Base-by-base conservation (phyloP, 306 rosid species). In the Pachyrhizus erosus region DNA sequence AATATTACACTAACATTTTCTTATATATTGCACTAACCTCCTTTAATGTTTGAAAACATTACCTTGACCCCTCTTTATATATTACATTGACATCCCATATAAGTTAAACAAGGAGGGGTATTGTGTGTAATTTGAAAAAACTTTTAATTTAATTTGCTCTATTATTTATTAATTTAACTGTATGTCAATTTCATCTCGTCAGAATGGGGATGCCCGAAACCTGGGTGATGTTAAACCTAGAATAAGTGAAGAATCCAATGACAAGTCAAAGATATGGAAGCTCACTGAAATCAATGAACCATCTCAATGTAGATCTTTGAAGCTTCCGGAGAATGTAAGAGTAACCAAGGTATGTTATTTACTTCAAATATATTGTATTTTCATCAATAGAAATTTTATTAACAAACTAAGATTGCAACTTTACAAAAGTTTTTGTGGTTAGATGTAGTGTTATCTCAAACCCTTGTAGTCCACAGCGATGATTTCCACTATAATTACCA, bases 241-340 rank as follows among this genome's bases (percentile, higher is more conserved):
- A 88, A 90, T 96, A 83, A 85, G 88, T 52, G 99, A 96, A 89
- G 99, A 96, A 86, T 88, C 94, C 61, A 96, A 93, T 75, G 99
- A 96, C 88, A 96, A 93, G 88, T 93, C 99, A 78, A 95, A 95
- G 88, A 93, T 95, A 84, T 93, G 97, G 99, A 95, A 91, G 94
- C 92, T 93, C 87, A 92, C 98, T 79, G 99, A 95, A 87, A 90
- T 95, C 82, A 91, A 52, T 21, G 99, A 95, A 87, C 93, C 89
- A 13, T 86, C 94, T 81, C 98, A 95, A 64, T 95, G 98, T 84
- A 90, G 98, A 73, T 93, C 99, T 80, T 84, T 89, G 91, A 95
- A 94, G 93, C 93, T 95, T 27, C 97, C 97, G 5, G 99, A 95
- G 84, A 93, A 89, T 76, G 58, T 91, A 4, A 87, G 98, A 84